Percentiles rank a stretch among this genome's conserved stretches.
Evolutionary conservation across 164 flowering plant genomes (phyloP).

Genomic region (Platanus orientalis): DNA sequence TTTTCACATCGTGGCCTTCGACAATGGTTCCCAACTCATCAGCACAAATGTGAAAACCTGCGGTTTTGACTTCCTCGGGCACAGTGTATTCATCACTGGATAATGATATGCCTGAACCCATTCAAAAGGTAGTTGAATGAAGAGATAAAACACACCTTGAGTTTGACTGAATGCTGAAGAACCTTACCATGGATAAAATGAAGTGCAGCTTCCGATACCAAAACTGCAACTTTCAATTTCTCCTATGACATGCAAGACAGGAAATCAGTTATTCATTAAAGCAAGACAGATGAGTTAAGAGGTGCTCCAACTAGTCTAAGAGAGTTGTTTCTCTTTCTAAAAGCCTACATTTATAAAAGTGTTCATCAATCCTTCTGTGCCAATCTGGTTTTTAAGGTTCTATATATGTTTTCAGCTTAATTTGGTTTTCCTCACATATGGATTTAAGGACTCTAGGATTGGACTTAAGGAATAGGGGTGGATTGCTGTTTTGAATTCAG

Average conservation of each 20-base stretch:
- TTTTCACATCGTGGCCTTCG: slow-evolving; percentile 73
- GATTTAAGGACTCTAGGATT: too few relatives aligned
- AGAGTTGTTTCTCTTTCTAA: too few relatives aligned
- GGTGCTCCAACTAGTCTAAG: background rate
- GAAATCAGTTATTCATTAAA: slow-evolving; percentile 1
- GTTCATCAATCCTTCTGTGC: too few relatives aligned
- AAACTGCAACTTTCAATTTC: slow-evolving; percentile 7
- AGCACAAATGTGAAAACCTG: slow-evolving; percentile 67
- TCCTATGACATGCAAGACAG: background rate
- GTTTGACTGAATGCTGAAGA: background rate
- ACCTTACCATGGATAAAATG: slow-evolving; percentile 6
- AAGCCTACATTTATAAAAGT: too few relatives aligned
- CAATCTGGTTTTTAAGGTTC: background rate
- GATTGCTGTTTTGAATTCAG: too few relatives aligned
- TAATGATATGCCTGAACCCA: slow-evolving; percentile 42
- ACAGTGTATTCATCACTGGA: slow-evolving; percentile 47
- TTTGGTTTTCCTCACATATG: background rate
- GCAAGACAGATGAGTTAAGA: too few relatives aligned
- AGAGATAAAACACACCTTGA: background rate
- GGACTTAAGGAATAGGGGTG: too few relatives aligned
- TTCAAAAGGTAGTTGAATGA: background rate
- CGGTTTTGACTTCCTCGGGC: slow-evolving; percentile 58
- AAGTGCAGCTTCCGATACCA: slow-evolving; percentile 5
- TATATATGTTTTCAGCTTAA: background rate
- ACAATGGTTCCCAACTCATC: slow-evolving; percentile 68